Conservation (phyloP, 1,284 basidiomycete genomes). For the Naganishia sp. region DNA sequence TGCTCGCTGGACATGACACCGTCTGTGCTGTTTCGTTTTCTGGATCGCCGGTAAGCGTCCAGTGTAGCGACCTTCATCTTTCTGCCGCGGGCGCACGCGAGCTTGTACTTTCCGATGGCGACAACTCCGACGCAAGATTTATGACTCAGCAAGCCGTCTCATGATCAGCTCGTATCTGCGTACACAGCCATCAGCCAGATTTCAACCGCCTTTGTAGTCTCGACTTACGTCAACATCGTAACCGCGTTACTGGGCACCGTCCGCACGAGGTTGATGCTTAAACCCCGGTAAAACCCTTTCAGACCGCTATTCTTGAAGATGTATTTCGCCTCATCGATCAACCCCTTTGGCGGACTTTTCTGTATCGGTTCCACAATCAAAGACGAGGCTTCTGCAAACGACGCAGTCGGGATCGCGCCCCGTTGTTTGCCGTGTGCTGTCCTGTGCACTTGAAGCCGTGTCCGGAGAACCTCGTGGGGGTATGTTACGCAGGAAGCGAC, state of each 20-base stretch:
- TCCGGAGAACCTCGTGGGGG: conserved; percentile 92
- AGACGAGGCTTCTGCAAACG: background rate
- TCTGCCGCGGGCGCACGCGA: no score
- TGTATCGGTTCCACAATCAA: conserved; percentile 10
- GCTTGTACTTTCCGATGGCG: no score
- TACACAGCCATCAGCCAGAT: background rate
- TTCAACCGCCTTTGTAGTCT: background rate
- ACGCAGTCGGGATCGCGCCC: background rate
- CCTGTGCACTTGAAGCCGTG: conserved; percentile 77
- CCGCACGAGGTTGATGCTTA: conserved; percentile 84
- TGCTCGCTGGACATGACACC: no score
- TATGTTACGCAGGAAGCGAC: conserved; percentile 89
- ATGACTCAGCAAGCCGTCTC: conserved; percentile 16
- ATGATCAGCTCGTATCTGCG: conserved; percentile 33
- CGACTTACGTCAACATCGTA: conserved; percentile 86
- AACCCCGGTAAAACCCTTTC: conserved; percentile 81
- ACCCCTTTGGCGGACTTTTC: conserved; percentile 33
- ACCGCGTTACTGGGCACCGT: conserved; percentile 93
- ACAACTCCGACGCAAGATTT: background rate
- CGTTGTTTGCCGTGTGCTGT: conserved; percentile 9
- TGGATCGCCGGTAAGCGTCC: no score
- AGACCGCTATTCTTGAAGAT: conserved; percentile 80
- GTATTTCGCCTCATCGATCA: conserved; percentile 69
- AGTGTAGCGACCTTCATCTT: no score
- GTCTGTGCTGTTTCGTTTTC: no score